These are phyloP conservation scores for Malus sylvestris DNA, from an alignment of 306 rosid species.

Conservation along the genomic window DNA sequence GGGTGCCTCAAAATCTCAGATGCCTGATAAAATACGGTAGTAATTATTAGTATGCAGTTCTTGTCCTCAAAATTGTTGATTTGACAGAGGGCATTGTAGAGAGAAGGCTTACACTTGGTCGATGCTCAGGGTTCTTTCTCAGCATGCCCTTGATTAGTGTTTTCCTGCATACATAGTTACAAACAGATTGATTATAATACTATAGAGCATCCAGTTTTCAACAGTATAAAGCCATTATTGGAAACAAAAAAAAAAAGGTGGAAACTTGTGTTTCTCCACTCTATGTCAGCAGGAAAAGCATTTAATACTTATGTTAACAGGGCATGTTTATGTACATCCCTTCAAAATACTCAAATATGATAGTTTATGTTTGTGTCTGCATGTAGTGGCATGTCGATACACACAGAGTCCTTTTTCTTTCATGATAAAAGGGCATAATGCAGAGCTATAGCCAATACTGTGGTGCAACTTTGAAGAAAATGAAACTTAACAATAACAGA, in stretches of 20 bases:
- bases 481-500: constrained; percentile 11
- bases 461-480: background rate
- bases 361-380: background rate
- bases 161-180: constrained; percentile 54
- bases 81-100: constrained; percentile 10
- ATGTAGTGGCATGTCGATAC: background rate
- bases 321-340: background rate
- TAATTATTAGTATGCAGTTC: constrained; percentile 12
- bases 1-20: constrained; percentile 92
- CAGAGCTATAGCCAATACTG: background rate
- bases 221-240: background rate
- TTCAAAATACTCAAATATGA: background rate
- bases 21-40: constrained; percentile 56
- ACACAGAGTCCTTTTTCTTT: background rate
- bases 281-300: background rate
- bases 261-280: background rate
- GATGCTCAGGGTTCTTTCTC: constrained; percentile 91
- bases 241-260: background rate
- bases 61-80: background rate
- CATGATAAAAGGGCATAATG: background rate
- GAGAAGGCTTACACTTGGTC: constrained; percentile 69
- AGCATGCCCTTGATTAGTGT: constrained; percentile 95
- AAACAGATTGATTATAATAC: background rate
- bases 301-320: background rate
- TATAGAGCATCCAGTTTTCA: constrained; percentile 17